Evolutionary conservation across 257 asterid species (phyloP), one percentile per base, ranked within the genome.

Genomic region (Penstemon newberryi): DNA sequence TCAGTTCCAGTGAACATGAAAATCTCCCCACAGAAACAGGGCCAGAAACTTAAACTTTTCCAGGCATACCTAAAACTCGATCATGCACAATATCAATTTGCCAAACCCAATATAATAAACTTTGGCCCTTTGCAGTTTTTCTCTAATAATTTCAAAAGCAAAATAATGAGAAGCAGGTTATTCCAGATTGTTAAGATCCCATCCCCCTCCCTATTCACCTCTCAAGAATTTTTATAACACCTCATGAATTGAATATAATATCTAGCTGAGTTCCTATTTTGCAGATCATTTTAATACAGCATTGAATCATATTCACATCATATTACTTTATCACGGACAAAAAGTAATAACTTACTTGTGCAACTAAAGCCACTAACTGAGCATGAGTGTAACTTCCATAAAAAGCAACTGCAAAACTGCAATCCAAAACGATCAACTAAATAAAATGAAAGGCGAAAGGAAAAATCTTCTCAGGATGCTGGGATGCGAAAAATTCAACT

Each of bases 351-450:
- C 91, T 84, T 83, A 92, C 99, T 75, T 93, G 99, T 39, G 99
- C 99, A 76, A 93, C 85, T 72, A 93, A 82, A 58, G 97, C 99
- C 82, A 93, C 96, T 82, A 93, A 84, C 47, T 77, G 96, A 69
- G 97, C 94, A 82, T 77, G 92, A 58, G 86, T 79, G 71, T 87
- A 71, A 71, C 77, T 81, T 77, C 99, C 96, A 74, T 68, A 73
- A 71, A 89, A 93, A 59, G 96, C 99, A 81, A 93, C 83, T 56
- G 97, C 97, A 77, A 82, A 93, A 65, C 98, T 92, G 96, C 71
- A 75, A 70, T 39, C 63, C 66, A 73, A 72, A 66, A 66, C 61
- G 60, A 69, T 40, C 7, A 55, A 12, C 37, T 39, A 57, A 15
- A 60, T 50, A 68, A 52, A 65, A 70, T 7, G 55, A 52, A 40